A percentile compares a stretch with the other conserved stretches of the same genome.
Evolutionary conservation across 2,329 filamentous ascomycete genomes (phyloP).

Genomic region (Paracoccidioides brasiliensis): DNA sequence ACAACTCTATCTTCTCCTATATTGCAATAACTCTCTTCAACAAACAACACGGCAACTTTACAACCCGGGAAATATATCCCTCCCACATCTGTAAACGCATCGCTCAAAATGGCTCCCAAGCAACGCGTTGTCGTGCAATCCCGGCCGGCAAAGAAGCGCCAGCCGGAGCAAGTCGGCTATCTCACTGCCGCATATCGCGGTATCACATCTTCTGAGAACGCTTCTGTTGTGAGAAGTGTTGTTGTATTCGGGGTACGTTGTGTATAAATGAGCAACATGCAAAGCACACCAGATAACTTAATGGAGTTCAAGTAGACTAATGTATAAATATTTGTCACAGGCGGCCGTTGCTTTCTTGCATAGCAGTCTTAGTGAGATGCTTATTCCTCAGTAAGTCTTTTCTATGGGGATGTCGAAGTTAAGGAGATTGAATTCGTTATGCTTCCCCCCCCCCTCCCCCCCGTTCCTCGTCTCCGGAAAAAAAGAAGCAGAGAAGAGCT

Average conservation of each 20-base stretch:
- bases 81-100: neutral
- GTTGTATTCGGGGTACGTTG: constrained; percentile 52
- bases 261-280: neutral
- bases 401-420: too few species aligned
- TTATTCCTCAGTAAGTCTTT: constrained; percentile 46
- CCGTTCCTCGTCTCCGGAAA: neutral
- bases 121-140: constrained; percentile 42
- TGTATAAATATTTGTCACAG: constrained; percentile 27
- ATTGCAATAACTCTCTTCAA: neutral
- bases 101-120: constrained; percentile 50
- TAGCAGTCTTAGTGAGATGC: constrained; percentile 53
- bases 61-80: neutral
- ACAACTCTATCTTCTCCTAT: neutral
- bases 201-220: constrained; percentile 54
- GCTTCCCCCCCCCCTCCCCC: neutral
- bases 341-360: constrained; percentile 53
- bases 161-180: constrained; percentile 39
- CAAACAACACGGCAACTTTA: neutral
- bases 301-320: neutral
- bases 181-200: constrained; percentile 47
- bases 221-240: constrained; percentile 54
- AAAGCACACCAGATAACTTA: neutral
- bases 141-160: constrained; percentile 23
- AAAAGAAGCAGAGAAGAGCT: neutral
- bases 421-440: neutral